Conservation (phyloP, 2,329 filamentous ascomycete genomes). For the Ceratocystis diversiconidia region DNA sequence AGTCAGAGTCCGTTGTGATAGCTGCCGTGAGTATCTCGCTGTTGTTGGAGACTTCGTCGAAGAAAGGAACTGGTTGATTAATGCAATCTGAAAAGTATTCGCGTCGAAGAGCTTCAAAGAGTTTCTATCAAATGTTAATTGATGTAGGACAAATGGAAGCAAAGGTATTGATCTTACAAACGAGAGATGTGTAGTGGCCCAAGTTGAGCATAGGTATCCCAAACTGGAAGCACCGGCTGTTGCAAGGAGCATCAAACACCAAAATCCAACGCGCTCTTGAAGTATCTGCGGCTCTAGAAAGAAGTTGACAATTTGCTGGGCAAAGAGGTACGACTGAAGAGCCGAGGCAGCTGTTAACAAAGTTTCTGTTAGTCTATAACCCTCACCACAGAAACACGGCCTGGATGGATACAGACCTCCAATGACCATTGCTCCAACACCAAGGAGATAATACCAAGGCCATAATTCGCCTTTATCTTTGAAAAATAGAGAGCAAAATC, state of each 20-base stretch:
- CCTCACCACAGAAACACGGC: not conserved
- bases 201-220: constrained; percentile 22
- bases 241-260: constrained; percentile 25
- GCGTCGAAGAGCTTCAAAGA: constrained; percentile 21
- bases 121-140: constrained; percentile 12
- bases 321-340: constrained; percentile 19
- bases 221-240: constrained; percentile 23
- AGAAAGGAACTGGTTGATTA: constrained; percentile 23
- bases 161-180: constrained; percentile 16
- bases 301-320: constrained; percentile 18
- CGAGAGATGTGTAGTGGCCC: constrained; percentile 20
- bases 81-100: constrained; percentile 25
- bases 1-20: constrained; percentile 24
- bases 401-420: constrained; percentile 17
- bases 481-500: constrained; percentile 16
- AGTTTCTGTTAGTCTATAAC: not conserved
- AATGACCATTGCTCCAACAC: constrained; percentile 14
- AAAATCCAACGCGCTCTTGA: constrained; percentile 20
- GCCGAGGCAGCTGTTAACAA: constrained; percentile 10
- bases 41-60: constrained; percentile 24
- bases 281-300: constrained; percentile 1
- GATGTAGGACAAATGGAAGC: not conserved
- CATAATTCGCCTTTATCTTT: constrained; percentile 14
- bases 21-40: constrained; percentile 23
- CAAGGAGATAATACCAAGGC: constrained; percentile 18